phyloP scores from a whole-genome alignment of 495 filamentous ascomycete genomes.

The Talaromyces wortmannii region DNA sequence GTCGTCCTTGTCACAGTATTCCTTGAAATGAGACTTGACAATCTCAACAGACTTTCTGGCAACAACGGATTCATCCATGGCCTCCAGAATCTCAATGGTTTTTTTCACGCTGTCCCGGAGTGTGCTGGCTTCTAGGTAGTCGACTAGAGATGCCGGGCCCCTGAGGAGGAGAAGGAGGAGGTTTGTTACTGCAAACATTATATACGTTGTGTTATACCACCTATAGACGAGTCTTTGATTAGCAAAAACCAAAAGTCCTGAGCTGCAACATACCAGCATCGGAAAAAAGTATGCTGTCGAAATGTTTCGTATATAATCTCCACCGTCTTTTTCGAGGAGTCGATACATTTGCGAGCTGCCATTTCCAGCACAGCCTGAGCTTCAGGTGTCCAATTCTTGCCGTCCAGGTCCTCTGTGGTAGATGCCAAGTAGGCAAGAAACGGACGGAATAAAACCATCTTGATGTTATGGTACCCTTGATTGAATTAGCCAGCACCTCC shows the following conservation, averaged over 20 bases:
- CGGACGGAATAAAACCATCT: no score
- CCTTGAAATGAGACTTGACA: conserved; percentile 27
- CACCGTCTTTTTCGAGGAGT: conserved; percentile 31
- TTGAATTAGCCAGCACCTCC: no score
- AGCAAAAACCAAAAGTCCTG: neutral
- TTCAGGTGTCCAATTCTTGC: no score
- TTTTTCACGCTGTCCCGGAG: conserved; percentile 27
- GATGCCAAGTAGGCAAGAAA: no score
- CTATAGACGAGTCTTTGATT: conserved; percentile 5
- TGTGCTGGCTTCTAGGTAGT: conserved; percentile 28
- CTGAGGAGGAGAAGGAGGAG: conserved; percentile 13
- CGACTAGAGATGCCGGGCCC: neutral
- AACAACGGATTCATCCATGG: conserved; percentile 36
- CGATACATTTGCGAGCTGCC: conserved; percentile 23
- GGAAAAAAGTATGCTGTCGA: conserved; percentile 33
- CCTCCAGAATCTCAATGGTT: conserved; percentile 34
- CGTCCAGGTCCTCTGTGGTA: no score
- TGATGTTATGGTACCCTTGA: no score
- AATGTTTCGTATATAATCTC: conserved; percentile 36
- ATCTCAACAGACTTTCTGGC: conserved; percentile 33
- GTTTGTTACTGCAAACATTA: conserved; percentile 35
- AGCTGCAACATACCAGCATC: conserved; percentile 25
- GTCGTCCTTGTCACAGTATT: conserved; percentile 17
- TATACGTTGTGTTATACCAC: conserved; percentile 41
- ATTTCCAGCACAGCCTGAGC: conserved; percentile 8